Base-by-base conservation (phyloP, 225 moss, liverwort and hornwort species). In the Polytrichum commune region DNA sequence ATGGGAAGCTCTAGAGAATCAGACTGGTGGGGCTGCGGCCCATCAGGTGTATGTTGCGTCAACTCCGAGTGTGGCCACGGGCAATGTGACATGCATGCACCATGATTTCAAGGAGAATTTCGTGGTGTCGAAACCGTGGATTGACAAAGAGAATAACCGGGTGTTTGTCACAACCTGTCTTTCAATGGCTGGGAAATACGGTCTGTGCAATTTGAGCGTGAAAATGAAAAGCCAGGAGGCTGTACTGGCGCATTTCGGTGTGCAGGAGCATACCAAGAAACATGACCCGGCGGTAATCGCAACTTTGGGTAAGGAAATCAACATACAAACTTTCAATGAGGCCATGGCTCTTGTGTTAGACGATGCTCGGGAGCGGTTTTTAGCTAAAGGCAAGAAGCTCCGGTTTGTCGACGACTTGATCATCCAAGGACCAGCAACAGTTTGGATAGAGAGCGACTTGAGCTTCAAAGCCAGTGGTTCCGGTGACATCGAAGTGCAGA, bases 371-470 rank as follows among this genome's bases (percentile, higher is more conserved):
- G 77, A 83, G 23, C 73, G 60, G 69, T 92, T 75, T 58, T 30
- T 74, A 7, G 54, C 73, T 46, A 65, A 70, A 26, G 91, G 91
- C 23, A 83, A 83, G 79, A 83, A 86, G 83, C 85, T 89, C 18
- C 38, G 72, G n/a, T 92, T 92, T 27, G 78, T 92, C 53, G 89
- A 92, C 66, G 91, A 92, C 69, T 83, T 73, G 74, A 9, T 92
- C 0, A 72, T 72, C 18, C 63, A 66, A 9, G n/a, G 70, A 5
- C 69, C 79, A 1, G 72, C 73, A 18, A 72, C 67, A 22, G 68
- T 27, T 10, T 89, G 91, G 91, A 67, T 87, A 54, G 85, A 62
- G 66, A 85, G 87, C 66, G 89, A 89, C 74, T 63, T 92, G 72
- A 79, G 71, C 58, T 79, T 87, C 69, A 79, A 67, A 35, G 65